Conservation (phyloP, 768 basidiomycete genomes). For the Amanita pallidorosea region DNA sequence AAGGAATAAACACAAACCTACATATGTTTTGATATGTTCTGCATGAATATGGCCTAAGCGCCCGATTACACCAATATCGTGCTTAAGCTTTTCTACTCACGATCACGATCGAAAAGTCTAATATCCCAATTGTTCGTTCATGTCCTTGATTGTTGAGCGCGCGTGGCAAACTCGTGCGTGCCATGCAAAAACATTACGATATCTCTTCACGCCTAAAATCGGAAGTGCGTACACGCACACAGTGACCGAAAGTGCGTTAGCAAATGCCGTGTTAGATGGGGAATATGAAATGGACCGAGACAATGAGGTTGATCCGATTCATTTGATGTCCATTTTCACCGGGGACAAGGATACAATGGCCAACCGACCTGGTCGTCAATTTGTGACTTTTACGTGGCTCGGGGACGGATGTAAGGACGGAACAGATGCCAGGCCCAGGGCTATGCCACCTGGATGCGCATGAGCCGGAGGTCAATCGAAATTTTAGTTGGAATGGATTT, state of each 20-base stretch:
- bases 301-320: neutral
- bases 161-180: neutral
- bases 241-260: neutral
- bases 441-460: neutral
- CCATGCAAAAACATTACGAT: neutral
- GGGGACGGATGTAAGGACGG: neutral
- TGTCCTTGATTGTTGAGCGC: neutral
- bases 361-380: neutral
- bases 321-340: neutral
- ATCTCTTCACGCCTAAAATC: neutral
- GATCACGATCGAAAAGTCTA: constrained; percentile 6
- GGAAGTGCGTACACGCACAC: neutral
- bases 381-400: neutral
- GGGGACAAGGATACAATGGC: neutral
- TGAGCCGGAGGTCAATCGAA: neutral
- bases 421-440: neutral
- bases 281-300: neutral
- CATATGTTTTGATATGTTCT: neutral
- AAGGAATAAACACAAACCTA: too few relatives aligned
- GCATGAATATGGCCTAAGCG: neutral
- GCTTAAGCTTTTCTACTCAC: neutral
- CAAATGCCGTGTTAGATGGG: neutral
- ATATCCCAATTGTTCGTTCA: neutral
- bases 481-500: too few relatives aligned
- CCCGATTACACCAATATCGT: neutral